Base-by-base conservation (phyloP, 2,329 filamentous ascomycete genomes). In the Periconia sp. region DNA sequence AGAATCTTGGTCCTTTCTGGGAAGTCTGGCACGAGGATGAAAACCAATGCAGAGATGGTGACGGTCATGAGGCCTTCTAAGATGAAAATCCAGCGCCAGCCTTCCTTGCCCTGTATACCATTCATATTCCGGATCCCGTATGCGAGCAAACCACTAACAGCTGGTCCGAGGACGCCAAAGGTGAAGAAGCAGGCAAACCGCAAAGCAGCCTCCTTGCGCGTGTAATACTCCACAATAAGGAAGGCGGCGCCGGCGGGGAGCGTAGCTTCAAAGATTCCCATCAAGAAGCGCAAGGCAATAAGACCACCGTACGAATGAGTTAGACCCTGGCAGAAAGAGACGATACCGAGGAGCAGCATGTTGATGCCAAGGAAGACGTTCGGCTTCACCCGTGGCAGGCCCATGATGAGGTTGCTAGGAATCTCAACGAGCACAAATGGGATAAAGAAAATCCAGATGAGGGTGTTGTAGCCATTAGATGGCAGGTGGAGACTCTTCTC, bases 381-480 rank as follows among this genome's bases (percentile, higher is more conserved):
- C 0, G 91, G 91, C 2, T 84, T 82, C 53, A 90, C 77, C 15
- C 81, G 82, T 73, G 65, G 66, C 44, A 68, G 41, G 6, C 93
- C 93, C 62, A 95, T 85, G 37, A 95, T 76, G 52, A 92, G 78
- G 70, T 95, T 94, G 60, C 89, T 90, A 27, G 91, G 67, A 0
- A 86, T 84, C 69, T 93, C 90, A 58, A 91, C 91, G 42, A 92
- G 72, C 6, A 90, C 83, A 69, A 95, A 96, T 0, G 89, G 91
- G 47, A 94, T 81, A 76, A 93, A 96, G 77, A 95, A 95, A 62
- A 95, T 87, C 53, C 88, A 90, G 17, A 96, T 78, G 0, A 86
- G 83, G 19, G 83, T 81, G 70, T 92, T 92, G 76, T 91, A 95
- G 65, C 88, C 79, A 15, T 79, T 74, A 1, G 81, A 78, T 1